These are phyloP conservation scores for Trypanosoma grayi DNA, from an alignment of 208 protist genomes.

Conservation along the genomic window DNA sequence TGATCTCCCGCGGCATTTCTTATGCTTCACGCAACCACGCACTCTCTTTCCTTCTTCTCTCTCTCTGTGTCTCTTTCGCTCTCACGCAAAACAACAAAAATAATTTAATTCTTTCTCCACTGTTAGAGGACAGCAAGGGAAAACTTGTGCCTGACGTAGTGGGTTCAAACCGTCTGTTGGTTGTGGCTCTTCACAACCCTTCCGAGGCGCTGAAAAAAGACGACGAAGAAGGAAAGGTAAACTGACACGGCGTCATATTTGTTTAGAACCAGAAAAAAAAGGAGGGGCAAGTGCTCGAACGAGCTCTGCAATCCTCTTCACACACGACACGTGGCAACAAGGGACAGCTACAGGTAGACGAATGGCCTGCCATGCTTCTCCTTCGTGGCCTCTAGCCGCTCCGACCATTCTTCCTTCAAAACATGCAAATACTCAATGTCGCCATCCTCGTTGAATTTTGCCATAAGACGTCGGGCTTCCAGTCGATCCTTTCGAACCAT, in stretches of 20 bases:
- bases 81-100: not conserved
- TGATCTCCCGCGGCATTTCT: slow-evolving; percentile 98
- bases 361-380: slow-evolving; percentile 15
- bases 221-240: not conserved
- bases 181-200: no score
- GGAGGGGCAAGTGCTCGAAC: no score
- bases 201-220: no score
- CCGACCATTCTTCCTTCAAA: slow-evolving; percentile 39
- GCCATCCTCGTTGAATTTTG: slow-evolving; percentile 46
- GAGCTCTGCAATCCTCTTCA: no score
- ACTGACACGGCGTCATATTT: no score
- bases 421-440: slow-evolving; percentile 44
- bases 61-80: not conserved
- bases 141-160: no score
- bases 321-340: no score
- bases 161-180: no score
- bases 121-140: no score
- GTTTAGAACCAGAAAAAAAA: no score
- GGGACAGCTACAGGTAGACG: slow-evolving; percentile 17
- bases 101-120: no score
- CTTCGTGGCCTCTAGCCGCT: slow-evolving; percentile 41
- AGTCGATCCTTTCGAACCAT: slow-evolving; percentile 40
- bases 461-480: slow-evolving; percentile 39
- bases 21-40: not conserved
- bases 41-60: not conserved